Evolutionary conservation across 2,329 filamentous ascomycete genomes (phyloP).

Genomic region (Neoascochyta sp.): DNA sequence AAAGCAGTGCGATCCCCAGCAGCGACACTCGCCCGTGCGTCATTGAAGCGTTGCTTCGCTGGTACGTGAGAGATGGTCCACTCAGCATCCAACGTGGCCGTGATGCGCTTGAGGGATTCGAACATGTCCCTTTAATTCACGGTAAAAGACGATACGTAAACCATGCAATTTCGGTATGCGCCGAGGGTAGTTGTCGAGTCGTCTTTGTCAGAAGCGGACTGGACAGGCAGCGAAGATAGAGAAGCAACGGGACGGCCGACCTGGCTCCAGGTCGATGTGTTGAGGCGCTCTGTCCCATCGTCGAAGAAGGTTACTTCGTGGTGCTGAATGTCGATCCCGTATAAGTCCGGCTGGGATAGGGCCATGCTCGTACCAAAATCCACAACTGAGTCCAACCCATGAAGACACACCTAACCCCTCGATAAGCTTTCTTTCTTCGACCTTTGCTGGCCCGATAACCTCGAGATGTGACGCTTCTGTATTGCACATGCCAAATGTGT

Average conservation of each 20-base stretch:
- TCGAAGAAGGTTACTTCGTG: slow-evolving; percentile 25
- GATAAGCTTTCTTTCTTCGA: slow-evolving; percentile 9
- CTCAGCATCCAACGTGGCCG: slow-evolving; percentile 32
- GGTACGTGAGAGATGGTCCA: slow-evolving; percentile 43
- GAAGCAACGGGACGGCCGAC: slow-evolving; percentile 32
- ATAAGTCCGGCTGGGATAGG: slow-evolving; percentile 23
- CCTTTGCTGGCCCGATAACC: slow-evolving; percentile 8
- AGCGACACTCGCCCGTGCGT: slow-evolving; percentile 47
- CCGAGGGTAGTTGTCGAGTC: slow-evolving; percentile 11
- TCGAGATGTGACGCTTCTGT: slow-evolving; percentile 9
- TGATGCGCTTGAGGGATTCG: slow-evolving; percentile 31
- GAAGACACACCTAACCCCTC: slow-evolving; percentile 23
- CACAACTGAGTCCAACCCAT: slow-evolving; percentile 21
- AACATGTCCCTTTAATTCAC: slow-evolving; percentile 40
- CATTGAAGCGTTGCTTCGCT: slow-evolving; percentile 47
- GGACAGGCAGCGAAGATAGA: slow-evolving; percentile 32
- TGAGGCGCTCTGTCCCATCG: slow-evolving; percentile 30
- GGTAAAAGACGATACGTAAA: slow-evolving; percentile 37
- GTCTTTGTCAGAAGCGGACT: slow-evolving; percentile 9
- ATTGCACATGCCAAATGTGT: slow-evolving; percentile 37
- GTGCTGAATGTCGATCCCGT: slow-evolving; percentile 38
- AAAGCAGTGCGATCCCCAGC: slow-evolving; percentile 43
- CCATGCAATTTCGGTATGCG: slow-evolving; percentile 29
- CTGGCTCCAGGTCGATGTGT: slow-evolving; percentile 31
- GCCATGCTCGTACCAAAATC: slow-evolving; percentile 41